Conservation (phyloP, 169 alveolate species). For the Plasmodium gallinaceum region DNA sequence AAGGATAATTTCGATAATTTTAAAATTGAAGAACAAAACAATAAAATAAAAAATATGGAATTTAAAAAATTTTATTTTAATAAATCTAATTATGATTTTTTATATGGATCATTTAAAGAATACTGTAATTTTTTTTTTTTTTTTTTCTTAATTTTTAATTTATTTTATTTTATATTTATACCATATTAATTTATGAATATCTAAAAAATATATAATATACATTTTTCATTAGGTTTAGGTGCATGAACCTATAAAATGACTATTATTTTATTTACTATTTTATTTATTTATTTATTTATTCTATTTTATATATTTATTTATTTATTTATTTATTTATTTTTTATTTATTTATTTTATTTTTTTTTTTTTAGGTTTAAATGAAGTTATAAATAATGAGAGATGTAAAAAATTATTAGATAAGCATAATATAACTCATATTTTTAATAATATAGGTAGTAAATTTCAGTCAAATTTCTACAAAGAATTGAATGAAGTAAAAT, state of each 20-base stretch:
- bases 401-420: conserved; percentile 19
- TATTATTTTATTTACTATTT: background rate
- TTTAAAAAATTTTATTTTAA: conserved; percentile 33
- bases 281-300: background rate
- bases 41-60: conserved; percentile 41
- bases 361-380: conserved; percentile 22
- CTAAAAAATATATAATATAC: too few species aligned
- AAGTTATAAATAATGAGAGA: conserved; percentile 21
- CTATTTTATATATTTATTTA: background rate
- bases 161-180: too few species aligned
- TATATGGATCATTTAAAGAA: conserved; percentile 44
- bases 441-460: conserved; percentile 3
- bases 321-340: background rate
- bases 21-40: conserved; percentile 56
- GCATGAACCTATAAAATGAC: background rate
- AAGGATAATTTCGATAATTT: conserved; percentile 60
- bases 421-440: conserved; percentile 10
- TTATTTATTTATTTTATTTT: too few species aligned
- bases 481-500: conserved; percentile 38
- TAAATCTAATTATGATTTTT: conserved; percentile 29
- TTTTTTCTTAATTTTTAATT: too few species aligned
- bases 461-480: conserved; percentile 31
- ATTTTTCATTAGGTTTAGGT: background rate
- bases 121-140: conserved; percentile 36
- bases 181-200: background rate